Percentiles rank a stretch among this genome's conserved stretches.
Conservation (phyloP, 495 filamentous ascomycete species). For the Aspergillus nidulans region DNA sequence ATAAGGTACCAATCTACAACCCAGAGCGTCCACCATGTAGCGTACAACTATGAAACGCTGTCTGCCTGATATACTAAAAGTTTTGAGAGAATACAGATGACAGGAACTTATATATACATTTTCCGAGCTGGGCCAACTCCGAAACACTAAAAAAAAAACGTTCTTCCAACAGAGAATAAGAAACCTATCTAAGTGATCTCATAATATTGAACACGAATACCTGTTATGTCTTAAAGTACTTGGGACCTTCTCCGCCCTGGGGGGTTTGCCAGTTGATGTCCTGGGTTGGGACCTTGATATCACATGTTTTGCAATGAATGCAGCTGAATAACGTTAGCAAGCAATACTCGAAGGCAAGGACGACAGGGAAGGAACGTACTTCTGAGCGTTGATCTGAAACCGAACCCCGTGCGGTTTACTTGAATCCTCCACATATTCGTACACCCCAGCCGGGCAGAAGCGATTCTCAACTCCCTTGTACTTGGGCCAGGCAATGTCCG, state of each 20-base stretch:
- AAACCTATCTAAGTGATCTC: background rate
- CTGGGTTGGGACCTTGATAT: slow-evolving; percentile 95
- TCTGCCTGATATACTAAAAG: too few species aligned
- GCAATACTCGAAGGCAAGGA: background rate
- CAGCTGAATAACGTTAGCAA: slow-evolving; percentile 57
- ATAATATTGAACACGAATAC: background rate
- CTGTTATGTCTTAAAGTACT: slow-evolving; percentile 83
- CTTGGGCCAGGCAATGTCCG: slow-evolving; percentile 71
- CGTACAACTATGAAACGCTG: too few species aligned
- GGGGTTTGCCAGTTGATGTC: slow-evolving; percentile 97
- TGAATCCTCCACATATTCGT: slow-evolving; percentile 94
- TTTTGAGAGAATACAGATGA: background rate
- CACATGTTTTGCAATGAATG: slow-evolving; percentile 99
- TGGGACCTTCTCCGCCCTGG: slow-evolving; percentile 93
- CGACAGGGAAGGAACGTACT: slow-evolving; percentile 56
- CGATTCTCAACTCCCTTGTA: slow-evolving; percentile 94
- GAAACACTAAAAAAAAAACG: too few species aligned
- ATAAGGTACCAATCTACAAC: too few species aligned
- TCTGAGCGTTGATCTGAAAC: slow-evolving; percentile 97
- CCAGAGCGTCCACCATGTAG: too few species aligned
- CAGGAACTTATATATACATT: background rate
- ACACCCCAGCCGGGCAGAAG: slow-evolving; percentile 99
- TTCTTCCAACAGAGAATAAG: too few species aligned
- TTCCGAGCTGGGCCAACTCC: too few species aligned
- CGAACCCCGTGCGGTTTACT: slow-evolving; percentile 76